A percentile compares a stretch with the other conserved stretches of the same genome.
Conservation (phyloP, 1,284 basidiomycete genomes). For the Tilletiaria anomala region DNA sequence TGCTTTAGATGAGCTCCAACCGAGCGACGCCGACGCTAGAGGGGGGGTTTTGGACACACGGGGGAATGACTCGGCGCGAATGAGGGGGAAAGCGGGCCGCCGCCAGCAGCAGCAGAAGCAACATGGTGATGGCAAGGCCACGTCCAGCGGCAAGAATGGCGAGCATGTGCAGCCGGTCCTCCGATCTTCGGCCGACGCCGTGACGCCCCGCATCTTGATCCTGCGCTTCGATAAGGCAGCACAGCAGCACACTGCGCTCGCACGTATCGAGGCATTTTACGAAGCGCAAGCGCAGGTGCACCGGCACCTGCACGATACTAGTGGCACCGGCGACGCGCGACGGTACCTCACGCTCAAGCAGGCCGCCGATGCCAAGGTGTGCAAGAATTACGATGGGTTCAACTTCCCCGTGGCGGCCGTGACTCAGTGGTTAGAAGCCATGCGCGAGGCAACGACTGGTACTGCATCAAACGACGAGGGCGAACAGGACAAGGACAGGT, state of each 20-base stretch:
- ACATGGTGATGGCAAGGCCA: too few relatives aligned
- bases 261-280: conserved; percentile 32
- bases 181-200: too few relatives aligned
- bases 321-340: not conserved
- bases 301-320: not conserved
- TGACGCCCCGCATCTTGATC: conserved; percentile 11
- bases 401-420: conserved; percentile 23
- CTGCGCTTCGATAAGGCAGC: conserved; percentile 18
- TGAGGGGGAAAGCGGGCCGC: too few relatives aligned
- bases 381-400: conserved; percentile 33
- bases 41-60: too few relatives aligned
- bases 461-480: too few relatives aligned
- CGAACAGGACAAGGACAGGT: too few relatives aligned
- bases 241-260: conserved; percentile 23
- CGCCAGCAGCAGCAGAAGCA: too few relatives aligned
- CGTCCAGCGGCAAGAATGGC: too few relatives aligned
- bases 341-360: conserved; percentile 15
- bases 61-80: too few relatives aligned
- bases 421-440: conserved; percentile 21
- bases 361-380: conserved; percentile 16
- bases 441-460: conserved; percentile 12
- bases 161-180: too few relatives aligned
- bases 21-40: too few relatives aligned
- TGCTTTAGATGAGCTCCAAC: too few relatives aligned
- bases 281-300: conserved; percentile 13